Conservation (phyloP, 805 yeast genomes). For the Saccharomyces jurei region DNA sequence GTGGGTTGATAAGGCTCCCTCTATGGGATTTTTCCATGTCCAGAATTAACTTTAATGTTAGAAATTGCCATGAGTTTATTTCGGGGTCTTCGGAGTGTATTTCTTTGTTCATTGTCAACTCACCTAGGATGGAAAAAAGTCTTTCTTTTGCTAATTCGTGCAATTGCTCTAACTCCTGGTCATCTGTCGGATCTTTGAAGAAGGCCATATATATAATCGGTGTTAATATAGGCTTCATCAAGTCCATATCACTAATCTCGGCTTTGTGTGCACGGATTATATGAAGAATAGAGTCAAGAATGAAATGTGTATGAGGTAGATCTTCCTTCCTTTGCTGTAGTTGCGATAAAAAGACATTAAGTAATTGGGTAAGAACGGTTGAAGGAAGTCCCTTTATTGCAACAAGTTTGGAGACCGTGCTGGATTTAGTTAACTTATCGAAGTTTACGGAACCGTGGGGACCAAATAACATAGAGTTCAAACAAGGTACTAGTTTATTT, state of each 20-base stretch:
- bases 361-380: conserved; percentile 22
- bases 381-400: conserved; percentile 6
- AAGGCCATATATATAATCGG: conserved; percentile 28
- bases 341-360: conserved; percentile 9
- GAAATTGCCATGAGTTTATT: conserved; percentile 47
- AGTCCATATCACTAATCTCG: conserved; percentile 14
- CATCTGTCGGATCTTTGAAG: conserved; percentile 16
- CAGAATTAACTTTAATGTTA: conserved; percentile 37
- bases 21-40: conserved; percentile 19
- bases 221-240: conserved; percentile 25
- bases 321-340: conserved; percentile 4
- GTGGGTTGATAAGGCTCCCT: conserved; percentile 28
- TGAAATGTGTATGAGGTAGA: conserved; percentile 38
- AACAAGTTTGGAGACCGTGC: conserved; percentile 45
- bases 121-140: conserved; percentile 59
- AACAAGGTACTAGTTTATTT: conserved; percentile 26
- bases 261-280: conserved; percentile 41
- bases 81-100: conserved; percentile 30
- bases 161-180: conserved; percentile 6
- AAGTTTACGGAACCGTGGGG: conserved; percentile 57
- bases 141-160: conserved; percentile 45
- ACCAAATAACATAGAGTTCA: conserved; percentile 34
- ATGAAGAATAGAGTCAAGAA: conserved; percentile 48
- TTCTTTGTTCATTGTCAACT: conserved; percentile 32
- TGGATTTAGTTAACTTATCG: conserved; percentile 69